phyloP scores from a whole-genome alignment of 2,329 filamentous ascomycete genomes.

The Colletotrichum somersetense region DNA sequence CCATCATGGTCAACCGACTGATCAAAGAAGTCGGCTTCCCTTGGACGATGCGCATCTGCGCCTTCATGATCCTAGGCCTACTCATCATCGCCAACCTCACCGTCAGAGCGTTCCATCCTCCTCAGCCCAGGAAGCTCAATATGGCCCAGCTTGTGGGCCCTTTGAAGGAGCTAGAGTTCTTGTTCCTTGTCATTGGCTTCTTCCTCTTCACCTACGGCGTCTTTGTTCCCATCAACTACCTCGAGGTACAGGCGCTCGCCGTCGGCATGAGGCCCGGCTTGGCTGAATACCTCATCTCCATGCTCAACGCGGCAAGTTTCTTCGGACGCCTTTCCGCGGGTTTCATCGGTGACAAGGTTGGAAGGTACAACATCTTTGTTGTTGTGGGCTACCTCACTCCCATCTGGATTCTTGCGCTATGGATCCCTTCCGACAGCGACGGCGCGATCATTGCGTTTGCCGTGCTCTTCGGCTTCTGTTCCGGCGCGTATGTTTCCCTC shows the following conservation, averaged over 20 bases:
- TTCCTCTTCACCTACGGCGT: constrained; percentile 54
- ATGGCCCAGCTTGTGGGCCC: constrained; percentile 50
- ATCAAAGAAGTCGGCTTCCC: constrained; percentile 53
- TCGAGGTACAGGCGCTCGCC: constrained; percentile 50
- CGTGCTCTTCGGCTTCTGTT: constrained; percentile 57
- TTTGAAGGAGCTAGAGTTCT: constrained; percentile 49
- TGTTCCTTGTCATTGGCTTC: constrained; percentile 49
- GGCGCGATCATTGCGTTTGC: constrained; percentile 54
- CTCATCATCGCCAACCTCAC: constrained; percentile 52
- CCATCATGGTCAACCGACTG: constrained; percentile 55
- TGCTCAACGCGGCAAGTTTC: constrained; percentile 55
- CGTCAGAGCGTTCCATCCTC: constrained; percentile 47
- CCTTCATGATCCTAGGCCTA: constrained; percentile 53
- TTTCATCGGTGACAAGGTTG: constrained; percentile 52
- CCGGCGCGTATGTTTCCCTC: constrained; percentile 57
- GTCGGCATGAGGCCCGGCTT: constrained; percentile 48
- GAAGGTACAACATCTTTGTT: constrained; percentile 58
- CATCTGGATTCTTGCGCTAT: constrained; percentile 57
- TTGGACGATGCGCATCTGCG: constrained; percentile 56
- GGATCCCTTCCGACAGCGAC: constrained; percentile 52
- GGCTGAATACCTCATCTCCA: constrained; percentile 53
- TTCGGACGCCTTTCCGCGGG: constrained; percentile 53
- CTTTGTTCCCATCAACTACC: constrained; percentile 53
- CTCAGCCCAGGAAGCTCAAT: constrained; percentile 47
- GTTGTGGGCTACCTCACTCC: constrained; percentile 59